Evolutionary conservation across 768 basidiomycete species (phyloP), one percentile per base, ranked within the genome.

Genomic region (Pholiota molesta): DNA sequence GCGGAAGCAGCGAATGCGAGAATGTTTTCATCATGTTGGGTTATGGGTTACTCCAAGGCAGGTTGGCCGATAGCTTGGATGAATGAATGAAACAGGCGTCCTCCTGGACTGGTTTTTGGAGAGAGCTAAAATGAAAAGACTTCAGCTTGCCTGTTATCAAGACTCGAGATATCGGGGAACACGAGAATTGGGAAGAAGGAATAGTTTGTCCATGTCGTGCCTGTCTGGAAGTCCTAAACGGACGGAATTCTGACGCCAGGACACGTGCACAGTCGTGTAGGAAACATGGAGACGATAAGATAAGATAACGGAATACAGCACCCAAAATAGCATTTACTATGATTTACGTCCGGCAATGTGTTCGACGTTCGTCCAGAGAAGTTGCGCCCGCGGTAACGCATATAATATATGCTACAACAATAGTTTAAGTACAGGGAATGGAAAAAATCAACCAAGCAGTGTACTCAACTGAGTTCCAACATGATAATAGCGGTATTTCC

Each of bases 1-100:
- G 94, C 0, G 89, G 87, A 3, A 95, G 80, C 21, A 97, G 73
- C 10, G 83, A 81, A 61, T 89, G 86, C 62, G 85, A 81, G 66
- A 77, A 71, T 52, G 76, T 75, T 70, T 77, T 81, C 77, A 81
- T 74, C 71, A 72, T 78, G 52, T 67, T 65, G 62, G 31, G 17
- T 49, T 37, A 39, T 13, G 19, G 44, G 23, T 28, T 40, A 51
- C 45, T 14, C 16, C 45, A 39, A 51, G 45, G 44, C 56, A 49
- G 11, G 47, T 4, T 11, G 47, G 10, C 10, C 19, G 47, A 49
- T 23, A 49, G 42, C 8, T 44, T 23, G 47, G 19, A 49, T 14
- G 47, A 21, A 8, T 8, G 39, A 40, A 17, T 45, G 19, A 6
- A 26, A 14, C 47, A 49, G 23, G 4, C 5, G 23, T 21, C 7